phyloP scores from a whole-genome alignment of 176 grass and related monocot genomes.

The Ananas comosus region DNA sequence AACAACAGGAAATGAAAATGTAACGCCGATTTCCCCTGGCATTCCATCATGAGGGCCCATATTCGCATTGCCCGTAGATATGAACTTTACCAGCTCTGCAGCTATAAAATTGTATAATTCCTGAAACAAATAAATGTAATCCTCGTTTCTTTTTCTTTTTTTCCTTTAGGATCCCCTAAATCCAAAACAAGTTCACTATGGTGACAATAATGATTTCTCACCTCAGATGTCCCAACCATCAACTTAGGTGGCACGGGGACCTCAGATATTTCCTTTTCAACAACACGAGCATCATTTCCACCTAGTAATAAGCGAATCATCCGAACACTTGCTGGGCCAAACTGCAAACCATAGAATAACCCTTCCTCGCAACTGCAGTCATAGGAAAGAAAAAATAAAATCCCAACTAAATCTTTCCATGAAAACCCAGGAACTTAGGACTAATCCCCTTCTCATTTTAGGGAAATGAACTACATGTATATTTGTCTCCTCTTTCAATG shows the following conservation, averaged over 20 bases:
- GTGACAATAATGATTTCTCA: neutral
- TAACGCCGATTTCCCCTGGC: neutral
- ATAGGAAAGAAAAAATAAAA: neutral
- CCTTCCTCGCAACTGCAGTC: neutral
- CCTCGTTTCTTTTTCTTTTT: neutral
- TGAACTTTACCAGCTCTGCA: slow-evolving; percentile 3
- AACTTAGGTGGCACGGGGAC: slow-evolving; percentile 3
- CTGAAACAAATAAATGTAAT: neutral
- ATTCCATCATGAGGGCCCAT: neutral
- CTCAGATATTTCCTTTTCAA: neutral
- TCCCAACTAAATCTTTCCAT: neutral
- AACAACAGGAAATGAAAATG: neutral
- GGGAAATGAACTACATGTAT: neutral
- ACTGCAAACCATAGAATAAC: slow-evolving; percentile 1
- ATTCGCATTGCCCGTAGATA: neutral
- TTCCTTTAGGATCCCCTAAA: neutral
- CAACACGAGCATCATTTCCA: neutral
- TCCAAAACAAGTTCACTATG: neutral
- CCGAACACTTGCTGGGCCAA: neutral
- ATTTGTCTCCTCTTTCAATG: neutral
- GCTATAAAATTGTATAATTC: slow-evolving; percentile 3
- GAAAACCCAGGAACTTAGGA: neutral
- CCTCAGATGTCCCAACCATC: neutral
- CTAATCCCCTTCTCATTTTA: neutral
- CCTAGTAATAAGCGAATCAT: neutral